A percentile compares a stretch with the other conserved stretches of the same genome.
phyloP scores from a whole-genome alignment of 2,329 filamentous ascomycete genomes.

The Sporothrix brunneoviolacea region DNA sequence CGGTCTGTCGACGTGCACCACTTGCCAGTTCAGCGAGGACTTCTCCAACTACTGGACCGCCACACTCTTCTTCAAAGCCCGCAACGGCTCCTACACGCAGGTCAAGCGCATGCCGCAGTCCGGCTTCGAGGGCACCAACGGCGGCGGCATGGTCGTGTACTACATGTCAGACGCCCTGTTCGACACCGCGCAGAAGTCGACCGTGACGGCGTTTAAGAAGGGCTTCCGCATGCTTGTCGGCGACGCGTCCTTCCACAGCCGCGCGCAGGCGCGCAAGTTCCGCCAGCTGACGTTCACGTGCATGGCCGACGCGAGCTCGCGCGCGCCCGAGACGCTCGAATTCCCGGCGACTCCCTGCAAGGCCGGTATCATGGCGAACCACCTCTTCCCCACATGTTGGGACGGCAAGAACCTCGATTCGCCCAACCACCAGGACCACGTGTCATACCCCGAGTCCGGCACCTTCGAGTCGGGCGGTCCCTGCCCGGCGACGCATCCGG shows the following conservation, averaged over 20 bases:
- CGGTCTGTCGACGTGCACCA: slow-evolving; percentile 36
- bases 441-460: slow-evolving; percentile 36
- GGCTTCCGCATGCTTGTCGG: slow-evolving; percentile 44
- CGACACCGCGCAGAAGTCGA: slow-evolving; percentile 30
- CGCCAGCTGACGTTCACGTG: slow-evolving; percentile 35
- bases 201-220: slow-evolving; percentile 39
- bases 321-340: slow-evolving; percentile 31
- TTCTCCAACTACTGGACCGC: slow-evolving; percentile 32
- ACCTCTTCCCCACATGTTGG: slow-evolving; percentile 45
- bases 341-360: slow-evolving; percentile 34
- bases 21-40: slow-evolving; percentile 32
- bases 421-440: slow-evolving; percentile 39
- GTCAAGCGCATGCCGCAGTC: slow-evolving; percentile 22
- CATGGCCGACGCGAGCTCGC: slow-evolving; percentile 32
- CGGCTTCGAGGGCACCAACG: slow-evolving; percentile 34
- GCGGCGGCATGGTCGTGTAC: slow-evolving; percentile 40
- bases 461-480: slow-evolving; percentile 38
- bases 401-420: slow-evolving; percentile 44
- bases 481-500: slow-evolving; percentile 35
- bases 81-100: slow-evolving; percentile 33
- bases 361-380: slow-evolving; percentile 16
- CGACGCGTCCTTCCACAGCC: slow-evolving; percentile 29
- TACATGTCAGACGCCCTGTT: slow-evolving; percentile 38
- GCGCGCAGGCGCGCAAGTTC: slow-evolving; percentile 30
- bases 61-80: slow-evolving; percentile 32